Evolutionary conservation across 202 grass and related monocot genomes (phyloP), one percentile per base, ranked within the genome.

Genomic region (Schoenoplectus triqueter): DNA sequence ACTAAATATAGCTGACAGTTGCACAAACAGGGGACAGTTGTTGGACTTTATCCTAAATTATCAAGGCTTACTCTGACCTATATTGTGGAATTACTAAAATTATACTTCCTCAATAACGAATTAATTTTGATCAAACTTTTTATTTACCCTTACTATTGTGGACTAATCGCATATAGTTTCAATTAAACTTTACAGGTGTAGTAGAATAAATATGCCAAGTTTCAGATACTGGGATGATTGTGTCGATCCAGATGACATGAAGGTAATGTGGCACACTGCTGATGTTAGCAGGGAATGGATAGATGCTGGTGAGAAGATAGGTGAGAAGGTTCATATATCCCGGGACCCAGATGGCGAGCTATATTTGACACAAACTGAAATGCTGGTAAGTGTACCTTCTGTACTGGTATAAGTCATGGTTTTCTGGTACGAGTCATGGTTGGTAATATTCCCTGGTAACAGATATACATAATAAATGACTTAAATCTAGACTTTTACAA

Each of bases 161-260:
- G 60, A 57, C 31, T 78, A 42, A 42, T 42, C 21, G 60, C 7
- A 10, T 42, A 59, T 42, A 44, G 13, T 17, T 11, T 42, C 21
- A 61, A 78, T 60, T 60, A 42, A 57, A 44, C 15, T 44, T 61
- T 61, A 78, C 55, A 78, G 52, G 74, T 59, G 74, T 3, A 13
- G 13, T 78, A 4, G 74, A 60, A 10, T 22, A 7, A 91, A 95
- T 40, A 99, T 99, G 96, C 40, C 88, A 1, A 99, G 91, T 86
- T 99, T 86, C 86, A 99, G 93, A 82, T 99, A 99, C 74, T 95
- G 93, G 96, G 88, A 99, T 48, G 96, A 95, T 39, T 95, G 93
- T 72, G 90, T 95, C 67, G 93, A 99, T 80, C 90, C 88, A 44
- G 88, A 88, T 66, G 93, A 99, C 22, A 90, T 99, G 87, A 54